phyloP scores from a whole-genome alignment of 495 filamentous ascomycete species.

The Aspergillus steynii region DNA sequence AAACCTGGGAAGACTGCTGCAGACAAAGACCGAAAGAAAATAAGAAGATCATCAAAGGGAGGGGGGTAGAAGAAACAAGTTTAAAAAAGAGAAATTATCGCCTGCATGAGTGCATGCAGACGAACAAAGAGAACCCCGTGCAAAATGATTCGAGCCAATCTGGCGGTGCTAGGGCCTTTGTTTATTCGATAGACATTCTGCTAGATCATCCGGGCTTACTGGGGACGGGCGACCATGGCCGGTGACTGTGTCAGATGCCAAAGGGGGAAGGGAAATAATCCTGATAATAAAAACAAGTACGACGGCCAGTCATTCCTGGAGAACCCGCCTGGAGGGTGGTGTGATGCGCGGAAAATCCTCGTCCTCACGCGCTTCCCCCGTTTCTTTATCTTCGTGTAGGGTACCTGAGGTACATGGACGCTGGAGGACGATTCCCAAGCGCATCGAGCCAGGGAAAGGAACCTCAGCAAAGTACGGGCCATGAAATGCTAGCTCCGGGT shows the following conservation, averaged over 20 bases:
- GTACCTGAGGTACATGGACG: neutral
- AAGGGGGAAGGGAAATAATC: neutral
- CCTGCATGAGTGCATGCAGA: neutral
- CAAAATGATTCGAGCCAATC: neutral
- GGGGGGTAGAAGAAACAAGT: neutral
- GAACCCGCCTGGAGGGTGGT: neutral
- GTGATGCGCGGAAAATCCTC: neutral
- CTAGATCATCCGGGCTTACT: slow-evolving; percentile 2
- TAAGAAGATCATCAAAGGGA: neutral
- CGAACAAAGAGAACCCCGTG: neutral
- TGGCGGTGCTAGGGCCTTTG: neutral
- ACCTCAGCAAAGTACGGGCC: neutral
- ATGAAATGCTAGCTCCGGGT: neutral
- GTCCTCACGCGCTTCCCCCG: neutral
- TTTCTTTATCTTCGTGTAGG: neutral
- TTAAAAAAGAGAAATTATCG: neutral
- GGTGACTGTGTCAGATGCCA: slow-evolving; percentile 18
- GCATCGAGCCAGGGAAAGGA: too few relatives aligned
- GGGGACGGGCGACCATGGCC: neutral
- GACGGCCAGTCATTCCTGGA: neutral
- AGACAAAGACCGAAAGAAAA: neutral
- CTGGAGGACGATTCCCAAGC: too few relatives aligned
- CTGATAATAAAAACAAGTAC: neutral
- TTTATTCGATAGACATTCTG: neutral
- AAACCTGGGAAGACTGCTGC: too few relatives aligned